Evolutionary conservation across 257 asterid genomes (phyloP), one percentile per base, ranked within the genome.

Genomic region (Asclepias syriaca): DNA sequence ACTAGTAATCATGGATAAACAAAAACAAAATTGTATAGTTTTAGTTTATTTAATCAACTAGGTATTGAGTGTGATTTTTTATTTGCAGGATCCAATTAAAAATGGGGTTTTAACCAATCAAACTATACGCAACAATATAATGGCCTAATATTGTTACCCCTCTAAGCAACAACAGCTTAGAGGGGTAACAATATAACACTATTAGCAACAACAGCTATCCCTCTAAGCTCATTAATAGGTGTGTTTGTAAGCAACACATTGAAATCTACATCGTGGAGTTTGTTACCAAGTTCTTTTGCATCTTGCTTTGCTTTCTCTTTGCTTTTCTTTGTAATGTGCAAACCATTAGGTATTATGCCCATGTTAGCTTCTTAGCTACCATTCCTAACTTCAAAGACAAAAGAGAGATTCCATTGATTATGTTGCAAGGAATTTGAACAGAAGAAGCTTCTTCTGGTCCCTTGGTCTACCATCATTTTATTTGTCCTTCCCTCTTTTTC

Each of bases 171-270:
- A n/a, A n/a, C n/a, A n/a, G n/a, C n/a, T n/a, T n/a, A n/a, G n/a
- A n/a, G n/a, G n/a, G n/a, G n/a, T n/a, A n/a, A n/a, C n/a, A n/a
- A n/a, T n/a, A n/a, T n/a, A n/a, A n/a, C 98, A 0, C 91, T 93
- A 40, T 79, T 93, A 73, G 98, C 97, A 2, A 89, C 98, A 2
- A 80, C 86, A n/a, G n/a, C 98, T 71, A 90, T 92, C 72, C 84
- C 96, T 58, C 96, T 92, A 40, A 84, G 96, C 85, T 92, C 98
- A n/a, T 67, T 92, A n/a, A 92, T 92, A 66, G 81, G 96, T 45
- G 97, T 92, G 18, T 89, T 82, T 1, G 93, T 86, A 21, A 87
- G 95, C 84, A 88, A 86, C 75, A 69, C 82, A 56, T 81, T 96
- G 18, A 78, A 65, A 77, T 73, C 84, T 34, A 22, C 81, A 21